Percentiles rank a stretch among this genome's conserved stretches.
Conservation (phyloP, 495 filamentous ascomycete genomes). For the Chaetomidium leptoderma region DNA sequence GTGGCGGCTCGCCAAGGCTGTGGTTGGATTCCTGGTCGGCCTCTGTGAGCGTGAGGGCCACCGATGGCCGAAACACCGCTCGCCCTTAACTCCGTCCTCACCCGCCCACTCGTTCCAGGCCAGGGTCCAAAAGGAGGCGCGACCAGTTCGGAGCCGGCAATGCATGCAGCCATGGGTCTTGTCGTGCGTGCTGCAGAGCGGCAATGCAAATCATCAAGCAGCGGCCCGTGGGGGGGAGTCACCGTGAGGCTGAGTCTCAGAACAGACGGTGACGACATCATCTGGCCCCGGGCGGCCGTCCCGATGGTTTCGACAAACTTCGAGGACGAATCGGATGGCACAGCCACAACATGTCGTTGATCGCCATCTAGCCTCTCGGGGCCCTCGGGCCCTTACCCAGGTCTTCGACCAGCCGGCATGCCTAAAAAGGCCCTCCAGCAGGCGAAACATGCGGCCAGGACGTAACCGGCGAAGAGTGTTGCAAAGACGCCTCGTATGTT, state of each 20-base stretch:
- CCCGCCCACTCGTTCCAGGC: conserved; percentile 16
- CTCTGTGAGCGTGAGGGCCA: not conserved
- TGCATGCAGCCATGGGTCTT: conserved; percentile 3
- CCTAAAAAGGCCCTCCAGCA: not conserved
- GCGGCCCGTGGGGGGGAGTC: not conserved
- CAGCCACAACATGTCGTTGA: not conserved
- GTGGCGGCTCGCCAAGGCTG: conserved; percentile 4
- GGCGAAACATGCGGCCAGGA: not conserved
- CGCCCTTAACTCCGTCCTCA: conserved; percentile 6
- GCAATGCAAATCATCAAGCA: conserved; percentile 18
- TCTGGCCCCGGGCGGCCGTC: not conserved
- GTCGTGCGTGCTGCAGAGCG: conserved; percentile 1
- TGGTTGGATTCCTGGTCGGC: too few relatives aligned
- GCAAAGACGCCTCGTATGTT: not conserved
- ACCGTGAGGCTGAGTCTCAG: conserved; percentile 12
- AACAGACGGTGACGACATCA: conserved; percentile 4
- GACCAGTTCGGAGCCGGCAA: not conserved
- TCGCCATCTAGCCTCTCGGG: not conserved
- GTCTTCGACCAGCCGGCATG: not conserved
- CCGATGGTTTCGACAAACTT: not conserved
- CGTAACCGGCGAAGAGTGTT: too few relatives aligned
- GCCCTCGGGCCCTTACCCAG: not conserved
- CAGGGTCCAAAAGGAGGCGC: conserved; percentile 12
- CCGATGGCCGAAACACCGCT: not conserved
- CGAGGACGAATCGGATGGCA: conserved; percentile 1